phyloP scores from a whole-genome alignment of 257 asterid genomes.

The Parsonsia alboflavescens region DNA sequence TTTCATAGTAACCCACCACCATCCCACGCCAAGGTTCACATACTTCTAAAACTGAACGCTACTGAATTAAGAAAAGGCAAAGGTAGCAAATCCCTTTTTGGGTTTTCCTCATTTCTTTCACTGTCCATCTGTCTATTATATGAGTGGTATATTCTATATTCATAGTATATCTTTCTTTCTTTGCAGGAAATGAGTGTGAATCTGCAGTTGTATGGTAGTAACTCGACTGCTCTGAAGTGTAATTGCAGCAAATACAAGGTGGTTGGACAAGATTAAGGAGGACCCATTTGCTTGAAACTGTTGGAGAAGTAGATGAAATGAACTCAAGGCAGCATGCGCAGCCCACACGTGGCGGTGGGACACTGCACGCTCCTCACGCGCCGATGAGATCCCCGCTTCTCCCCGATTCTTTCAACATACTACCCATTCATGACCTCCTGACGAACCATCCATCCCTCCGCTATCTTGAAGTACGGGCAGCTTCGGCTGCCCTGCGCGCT shows the following conservation, averaged over 20 bases:
- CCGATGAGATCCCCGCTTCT: constrained; percentile 22
- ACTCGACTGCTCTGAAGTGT: neutral
- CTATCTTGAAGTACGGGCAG: constrained; percentile 80
- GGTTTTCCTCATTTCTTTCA: neutral
- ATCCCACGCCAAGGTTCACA: neutral
- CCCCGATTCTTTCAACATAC: constrained; percentile 57
- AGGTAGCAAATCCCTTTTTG: neutral
- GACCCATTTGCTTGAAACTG: constrained; percentile 20
- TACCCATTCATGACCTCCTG: constrained; percentile 67
- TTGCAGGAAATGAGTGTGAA: neutral
- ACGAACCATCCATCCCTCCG: constrained; percentile 81
- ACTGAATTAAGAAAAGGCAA: neutral
- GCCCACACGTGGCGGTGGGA: constrained; percentile 46
- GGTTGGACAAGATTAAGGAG: neutral
- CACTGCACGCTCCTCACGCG: constrained; percentile 35
- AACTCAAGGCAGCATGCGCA: constrained; percentile 47
- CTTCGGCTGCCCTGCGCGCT: constrained; percentile 61
- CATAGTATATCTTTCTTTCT: too few relatives aligned
- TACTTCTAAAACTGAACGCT: neutral
- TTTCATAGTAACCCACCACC: neutral
- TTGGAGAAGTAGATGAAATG: constrained; percentile 30
- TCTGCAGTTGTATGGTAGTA: neutral
- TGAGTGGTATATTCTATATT: neutral
- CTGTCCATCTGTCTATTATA: neutral
- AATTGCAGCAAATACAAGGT: constrained; percentile 14